Conservation (phyloP, 176 grass and related monocot species). For the Urochloa ruziziensis region DNA sequence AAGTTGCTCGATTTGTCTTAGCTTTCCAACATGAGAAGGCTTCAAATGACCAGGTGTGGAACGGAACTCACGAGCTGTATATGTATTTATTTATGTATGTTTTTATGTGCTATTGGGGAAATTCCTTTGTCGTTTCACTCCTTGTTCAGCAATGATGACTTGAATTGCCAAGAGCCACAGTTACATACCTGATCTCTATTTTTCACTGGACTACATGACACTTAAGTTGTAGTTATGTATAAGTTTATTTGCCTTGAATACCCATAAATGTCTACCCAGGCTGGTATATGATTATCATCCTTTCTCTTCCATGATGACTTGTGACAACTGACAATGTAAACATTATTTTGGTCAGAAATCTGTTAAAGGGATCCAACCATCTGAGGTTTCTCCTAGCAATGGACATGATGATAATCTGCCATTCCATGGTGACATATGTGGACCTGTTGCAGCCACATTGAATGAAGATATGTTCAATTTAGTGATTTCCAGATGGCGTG, state of each 20-base stretch:
- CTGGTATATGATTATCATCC: conserved; percentile 3
- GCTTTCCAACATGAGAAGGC: conserved; percentile 86
- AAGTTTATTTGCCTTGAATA: conserved; percentile 20
- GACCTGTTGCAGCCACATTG: conserved; percentile 82
- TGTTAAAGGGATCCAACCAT: conserved; percentile 17
- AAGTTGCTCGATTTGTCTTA: conserved; percentile 79
- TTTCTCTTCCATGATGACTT: conserved; percentile 12
- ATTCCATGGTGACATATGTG: conserved; percentile 77
- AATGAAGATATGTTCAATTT: conserved; percentile 94
- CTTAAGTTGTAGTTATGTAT: conserved; percentile 3
- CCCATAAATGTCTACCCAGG: conserved; percentile 1
- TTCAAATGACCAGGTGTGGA: conserved; percentile 68
- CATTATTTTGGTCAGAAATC: conserved; percentile 59
- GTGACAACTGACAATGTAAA: conserved; percentile 3
- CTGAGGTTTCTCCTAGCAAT: conserved; percentile 53
- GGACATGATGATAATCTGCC: conserved; percentile 26
- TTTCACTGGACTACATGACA: neutral
- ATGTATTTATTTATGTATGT: conserved; percentile 18
- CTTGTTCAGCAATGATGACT: neutral
- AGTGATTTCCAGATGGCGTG: conserved; percentile 81
- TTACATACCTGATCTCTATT: conserved; percentile 24
- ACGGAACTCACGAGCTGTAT: conserved; percentile 14
- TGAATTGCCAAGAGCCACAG: conserved; percentile 13
- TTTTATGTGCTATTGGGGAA: conserved; percentile 5
- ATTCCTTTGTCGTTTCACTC: neutral